Base-by-base conservation (phyloP, 225 moss, liverwort and hornwort genomes). In the Thuidium tamariscinum region DNA sequence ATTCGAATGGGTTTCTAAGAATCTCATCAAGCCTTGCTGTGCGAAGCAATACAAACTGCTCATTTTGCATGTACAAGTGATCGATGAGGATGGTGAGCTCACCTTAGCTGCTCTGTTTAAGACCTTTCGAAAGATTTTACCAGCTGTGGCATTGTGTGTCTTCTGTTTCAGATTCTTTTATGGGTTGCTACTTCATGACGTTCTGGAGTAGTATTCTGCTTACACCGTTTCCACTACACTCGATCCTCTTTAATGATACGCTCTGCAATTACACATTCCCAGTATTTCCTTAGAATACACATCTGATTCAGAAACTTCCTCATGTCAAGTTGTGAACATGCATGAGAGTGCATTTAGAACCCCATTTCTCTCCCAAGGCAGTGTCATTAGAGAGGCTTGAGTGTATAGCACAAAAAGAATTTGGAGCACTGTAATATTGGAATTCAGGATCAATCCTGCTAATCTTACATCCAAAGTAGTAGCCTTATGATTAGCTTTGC, bases 11-110 rank as follows among this genome's bases (percentile, higher is more conserved):
- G 82, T 93, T 51, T 74, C 92, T 68, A 91, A 93, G 72, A 94
- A 96, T 46, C 95, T 98, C 80, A 90, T 98, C 89, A 93, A 92
- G 79, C 89, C 91, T 81, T 90, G 90, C 61, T 91, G 94, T 83
- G 90, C 70, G 66, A 91, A 92, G 79, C 86, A 92, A 61, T 96
- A 89, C 89, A 95, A 92, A 83, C 55, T 98, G 55, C 87, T 95
- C 79, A 96, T 98, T 48, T 26, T 98, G 70, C 97, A 96, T 77
- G 96, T 96, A 27, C 94, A 95, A 93, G 95, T 95, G 78, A 87
- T 91, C 18, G 97, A 96, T 68, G 95, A 93, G 93, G 97, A 98
- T 71, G 96, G 97, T 98, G 86, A 89, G 90, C 46, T n/a, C 52
- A 69, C 34, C 20, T n/a, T 48, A 51, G 25, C 79, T 76, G 17